phyloP scores from a whole-genome alignment of 2,329 filamentous ascomycete species.

The Penicillium aurantiogriseum region DNA sequence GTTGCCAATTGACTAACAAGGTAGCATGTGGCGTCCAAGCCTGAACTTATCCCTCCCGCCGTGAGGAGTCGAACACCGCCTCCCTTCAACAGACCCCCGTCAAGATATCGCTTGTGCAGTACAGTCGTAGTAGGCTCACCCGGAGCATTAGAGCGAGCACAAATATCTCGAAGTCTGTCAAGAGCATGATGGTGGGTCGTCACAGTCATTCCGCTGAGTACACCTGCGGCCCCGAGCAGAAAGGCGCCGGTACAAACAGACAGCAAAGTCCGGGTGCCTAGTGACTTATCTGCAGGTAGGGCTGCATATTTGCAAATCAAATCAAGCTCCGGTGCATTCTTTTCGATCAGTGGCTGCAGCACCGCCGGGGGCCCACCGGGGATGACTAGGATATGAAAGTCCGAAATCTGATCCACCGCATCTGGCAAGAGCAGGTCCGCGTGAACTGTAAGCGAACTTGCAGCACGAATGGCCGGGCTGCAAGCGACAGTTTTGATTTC shows the following conservation, averaged over 20 bases:
- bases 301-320: slow-evolving; percentile 24
- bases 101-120: slow-evolving; percentile 21
- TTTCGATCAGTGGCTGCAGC: slow-evolving; percentile 26
- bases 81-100: slow-evolving; percentile 18
- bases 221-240: slow-evolving; percentile 38
- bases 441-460: slow-evolving; percentile 28
- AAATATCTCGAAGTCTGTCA: slow-evolving; percentile 24
- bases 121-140: slow-evolving; percentile 9
- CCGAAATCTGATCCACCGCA: slow-evolving; percentile 25
- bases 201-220: slow-evolving; percentile 34
- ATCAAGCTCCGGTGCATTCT: slow-evolving; percentile 19
- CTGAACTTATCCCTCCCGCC: slow-evolving; percentile 72
- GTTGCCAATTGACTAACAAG: slow-evolving; percentile 79
- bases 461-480: slow-evolving; percentile 25
- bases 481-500: slow-evolving; percentile 35
- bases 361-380: slow-evolving; percentile 35
- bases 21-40: slow-evolving; percentile 81
- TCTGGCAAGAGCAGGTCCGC: slow-evolving; percentile 33
- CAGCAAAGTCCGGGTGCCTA: slow-evolving; percentile 33
- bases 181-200: slow-evolving; percentile 42
- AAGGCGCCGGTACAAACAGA: slow-evolving; percentile 44
- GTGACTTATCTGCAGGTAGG: slow-evolving; percentile 20
- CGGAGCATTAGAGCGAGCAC: slow-evolving; percentile 12
- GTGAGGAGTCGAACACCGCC: slow-evolving; percentile 72
- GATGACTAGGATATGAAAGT: slow-evolving; percentile 42